phyloP scores from a whole-genome alignment of 192 early-diverging fungal species.

The Coemansia javaensis region DNA sequence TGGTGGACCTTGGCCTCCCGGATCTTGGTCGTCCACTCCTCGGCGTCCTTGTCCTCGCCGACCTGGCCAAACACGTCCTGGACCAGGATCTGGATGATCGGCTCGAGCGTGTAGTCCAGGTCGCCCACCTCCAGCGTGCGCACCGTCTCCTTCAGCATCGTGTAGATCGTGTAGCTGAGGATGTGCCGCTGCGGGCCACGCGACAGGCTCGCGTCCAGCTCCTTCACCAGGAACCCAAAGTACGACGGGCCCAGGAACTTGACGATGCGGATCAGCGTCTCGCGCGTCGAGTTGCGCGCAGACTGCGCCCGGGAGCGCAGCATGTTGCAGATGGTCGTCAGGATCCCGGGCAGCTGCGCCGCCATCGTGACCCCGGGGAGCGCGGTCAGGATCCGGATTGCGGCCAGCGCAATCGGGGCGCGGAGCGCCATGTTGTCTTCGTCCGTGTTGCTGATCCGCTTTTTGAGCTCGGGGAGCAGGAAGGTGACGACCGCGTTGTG shows the following conservation, averaged over 20 bases:
- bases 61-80: conserved; percentile 92
- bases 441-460: conserved; percentile 63
- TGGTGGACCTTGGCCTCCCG: conserved; percentile 84
- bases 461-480: conserved; percentile 80
- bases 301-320: conserved; percentile 74
- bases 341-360: conserved; percentile 78
- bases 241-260: conserved; percentile 77
- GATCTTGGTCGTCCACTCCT: conserved; percentile 84
- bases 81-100: conserved; percentile 67
- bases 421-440: conserved; percentile 74
- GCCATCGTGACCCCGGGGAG: conserved; percentile 72
- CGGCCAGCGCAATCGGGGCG: conserved; percentile 81
- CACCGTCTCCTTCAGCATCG: conserved; percentile 68
- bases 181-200: conserved; percentile 92
- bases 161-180: conserved; percentile 88
- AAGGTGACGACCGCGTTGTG: conserved; percentile 69
- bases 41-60: conserved; percentile 83
- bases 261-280: conserved; percentile 82
- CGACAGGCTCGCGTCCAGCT: conserved; percentile 69
- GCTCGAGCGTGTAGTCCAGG: conserved; percentile 73
- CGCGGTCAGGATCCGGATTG: conserved; percentile 74
- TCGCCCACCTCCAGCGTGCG: conserved; percentile 58
- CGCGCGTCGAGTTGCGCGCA: conserved; percentile 77
- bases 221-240: conserved; percentile 85
- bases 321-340: conserved; percentile 84